Evolutionary conservation across 495 filamentous ascomycete genomes (phyloP).

Genomic region (Xylaria telfairii): DNA sequence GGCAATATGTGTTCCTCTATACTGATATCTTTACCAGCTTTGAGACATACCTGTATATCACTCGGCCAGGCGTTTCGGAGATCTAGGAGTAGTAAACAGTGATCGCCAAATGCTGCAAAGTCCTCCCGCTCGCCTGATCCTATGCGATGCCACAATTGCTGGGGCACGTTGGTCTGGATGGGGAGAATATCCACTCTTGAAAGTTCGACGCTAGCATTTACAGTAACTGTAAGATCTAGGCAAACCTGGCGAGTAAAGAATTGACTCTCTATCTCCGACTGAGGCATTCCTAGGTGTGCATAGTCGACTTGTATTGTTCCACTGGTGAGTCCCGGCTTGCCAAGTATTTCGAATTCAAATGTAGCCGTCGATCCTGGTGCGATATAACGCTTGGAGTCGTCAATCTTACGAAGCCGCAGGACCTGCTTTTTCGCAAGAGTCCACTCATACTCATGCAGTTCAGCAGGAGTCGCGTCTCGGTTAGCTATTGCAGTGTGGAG

Average conservation of each 20-base stretch:
- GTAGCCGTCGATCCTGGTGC: constrained; percentile 69
- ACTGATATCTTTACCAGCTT: constrained; percentile 42
- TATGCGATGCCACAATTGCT: constrained; percentile 51
- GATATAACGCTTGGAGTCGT: constrained; percentile 63
- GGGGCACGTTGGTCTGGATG: constrained; percentile 60
- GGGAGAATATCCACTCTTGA: constrained; percentile 79
- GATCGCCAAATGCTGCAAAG: constrained; percentile 53
- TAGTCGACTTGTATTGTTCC: constrained; percentile 86
- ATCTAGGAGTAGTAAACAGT: constrained; percentile 83
- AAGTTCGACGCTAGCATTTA: constrained; percentile 87
- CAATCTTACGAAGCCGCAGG: constrained; percentile 65
- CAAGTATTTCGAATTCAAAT: constrained; percentile 84
- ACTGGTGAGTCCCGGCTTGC: constrained; percentile 83
- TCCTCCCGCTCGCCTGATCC: constrained; percentile 32
- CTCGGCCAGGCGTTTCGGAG: constrained; percentile 88
- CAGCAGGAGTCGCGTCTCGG: constrained; percentile 74
- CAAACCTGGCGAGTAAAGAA: constrained; percentile 87
- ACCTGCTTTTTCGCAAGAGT: constrained; percentile 77
- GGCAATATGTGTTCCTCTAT: constrained; percentile 69
- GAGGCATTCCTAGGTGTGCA: constrained; percentile 68
- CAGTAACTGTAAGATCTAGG: constrained; percentile 83
- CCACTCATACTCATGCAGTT: constrained; percentile 84
- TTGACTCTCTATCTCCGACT: constrained; percentile 66
- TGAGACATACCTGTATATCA: constrained; percentile 67
- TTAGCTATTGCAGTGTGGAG: constrained; percentile 75